Conservation (phyloP, 2,329 filamentous ascomycete genomes). For the Penicillium capsulatum region DNA sequence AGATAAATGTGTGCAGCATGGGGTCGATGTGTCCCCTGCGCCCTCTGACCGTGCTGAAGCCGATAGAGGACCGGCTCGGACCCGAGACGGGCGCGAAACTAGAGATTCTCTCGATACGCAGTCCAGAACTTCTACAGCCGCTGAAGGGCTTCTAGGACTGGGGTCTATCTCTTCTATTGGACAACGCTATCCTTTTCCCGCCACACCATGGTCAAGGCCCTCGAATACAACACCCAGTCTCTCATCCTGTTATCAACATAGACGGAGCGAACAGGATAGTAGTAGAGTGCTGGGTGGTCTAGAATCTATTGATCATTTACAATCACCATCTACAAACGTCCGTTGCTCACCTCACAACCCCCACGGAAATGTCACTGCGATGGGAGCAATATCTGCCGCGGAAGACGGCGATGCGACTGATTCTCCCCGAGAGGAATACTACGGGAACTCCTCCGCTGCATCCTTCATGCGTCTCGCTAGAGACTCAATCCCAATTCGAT, state of each 20-base stretch:
- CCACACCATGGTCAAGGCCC: constrained; percentile 1
- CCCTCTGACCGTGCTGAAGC: constrained; percentile 2
- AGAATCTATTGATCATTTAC: constrained; percentile 2
- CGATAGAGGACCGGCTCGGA: background rate
- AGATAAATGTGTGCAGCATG: constrained; percentile 20
- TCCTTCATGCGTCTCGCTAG: constrained; percentile 41
- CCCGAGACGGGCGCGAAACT: background rate
- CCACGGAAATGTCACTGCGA: constrained; percentile 33
- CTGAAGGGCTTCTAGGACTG: constrained; percentile 18
- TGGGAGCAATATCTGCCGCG: constrained; percentile 39
- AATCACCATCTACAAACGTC: constrained; percentile 3
- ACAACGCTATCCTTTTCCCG: constrained; percentile 2
- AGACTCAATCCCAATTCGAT: constrained; percentile 22
- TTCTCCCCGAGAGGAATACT: constrained; percentile 31
- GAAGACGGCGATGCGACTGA: constrained; percentile 20
- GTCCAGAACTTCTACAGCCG: constrained; percentile 18
- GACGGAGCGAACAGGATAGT: background rate
- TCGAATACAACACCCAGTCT: background rate
- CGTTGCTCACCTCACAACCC: constrained; percentile 14
- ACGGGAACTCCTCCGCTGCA: constrained; percentile 40
- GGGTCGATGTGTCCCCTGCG: constrained; percentile 16
- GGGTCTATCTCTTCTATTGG: constrained; percentile 6
- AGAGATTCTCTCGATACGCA: constrained; percentile 7
- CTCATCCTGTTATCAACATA: too few relatives aligned
- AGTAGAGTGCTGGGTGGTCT: constrained; percentile 1